A percentile compares a stretch with the other conserved stretches of the same genome.
Conservation (phyloP, 306 rosid genomes). For the Corylus avellana region DNA sequence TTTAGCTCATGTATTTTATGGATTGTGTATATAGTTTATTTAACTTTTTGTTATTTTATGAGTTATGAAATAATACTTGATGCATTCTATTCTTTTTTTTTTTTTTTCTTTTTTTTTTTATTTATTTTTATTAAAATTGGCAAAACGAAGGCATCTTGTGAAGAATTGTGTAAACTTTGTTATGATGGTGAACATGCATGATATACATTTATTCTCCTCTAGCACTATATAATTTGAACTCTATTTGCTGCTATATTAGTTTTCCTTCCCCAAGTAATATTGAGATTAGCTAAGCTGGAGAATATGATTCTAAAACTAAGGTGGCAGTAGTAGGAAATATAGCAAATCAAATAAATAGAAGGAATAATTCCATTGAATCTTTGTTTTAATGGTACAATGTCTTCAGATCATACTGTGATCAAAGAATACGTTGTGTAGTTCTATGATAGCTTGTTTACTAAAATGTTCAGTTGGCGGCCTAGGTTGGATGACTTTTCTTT, state of each 20-base stretch:
- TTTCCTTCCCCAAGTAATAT: background rate
- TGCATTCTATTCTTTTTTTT: background rate
- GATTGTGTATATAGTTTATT: background rate
- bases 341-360: background rate
- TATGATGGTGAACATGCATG: background rate
- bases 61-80: background rate
- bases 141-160: background rate
- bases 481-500: too few relatives aligned
- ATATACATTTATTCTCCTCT: background rate
- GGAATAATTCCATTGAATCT: too few relatives aligned
- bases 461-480: too few relatives aligned
- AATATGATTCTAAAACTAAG: background rate
- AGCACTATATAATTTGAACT: background rate
- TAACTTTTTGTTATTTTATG: background rate
- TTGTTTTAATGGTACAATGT: too few relatives aligned
- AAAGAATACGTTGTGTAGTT: too few relatives aligned
- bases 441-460: too few relatives aligned
- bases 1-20: background rate
- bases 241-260: background rate
- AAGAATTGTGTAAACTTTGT: background rate
- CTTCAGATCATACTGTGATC: too few relatives aligned
- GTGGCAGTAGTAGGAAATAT: background rate
- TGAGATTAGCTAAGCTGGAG: background rate
- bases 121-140: background rate
- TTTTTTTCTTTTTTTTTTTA: background rate